These are phyloP conservation scores for Dothistroma septosporum DNA, from an alignment of 2,329 filamentous ascomycete species.

Conservation along the genomic window DNA sequence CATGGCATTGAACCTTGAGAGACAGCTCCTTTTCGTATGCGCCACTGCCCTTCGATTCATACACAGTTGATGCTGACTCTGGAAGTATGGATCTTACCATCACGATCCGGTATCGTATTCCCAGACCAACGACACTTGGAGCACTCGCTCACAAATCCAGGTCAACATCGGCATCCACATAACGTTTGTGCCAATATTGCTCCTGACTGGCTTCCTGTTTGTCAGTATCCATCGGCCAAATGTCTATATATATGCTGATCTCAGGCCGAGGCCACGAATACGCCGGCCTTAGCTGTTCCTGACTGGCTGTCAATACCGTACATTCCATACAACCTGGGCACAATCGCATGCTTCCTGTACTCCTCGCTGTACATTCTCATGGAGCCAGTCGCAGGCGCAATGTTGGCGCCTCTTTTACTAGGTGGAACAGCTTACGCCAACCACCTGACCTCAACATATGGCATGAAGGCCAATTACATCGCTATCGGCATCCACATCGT, in stretches of 20 bases:
- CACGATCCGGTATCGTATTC: conserved; percentile 57
- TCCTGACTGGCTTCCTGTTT: conserved; percentile 67
- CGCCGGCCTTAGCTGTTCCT: conserved; percentile 52
- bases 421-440: conserved; percentile 71
- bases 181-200: conserved; percentile 70
- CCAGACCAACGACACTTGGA: not conserved
- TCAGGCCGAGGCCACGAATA: conserved; percentile 52
- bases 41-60: conserved; percentile 7
- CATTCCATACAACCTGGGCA: conserved; percentile 58
- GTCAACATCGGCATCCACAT: conserved; percentile 77
- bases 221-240: conserved; percentile 47
- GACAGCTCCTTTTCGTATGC: conserved; percentile 76
- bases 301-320: conserved; percentile 52
- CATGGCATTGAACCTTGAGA: conserved; percentile 69
- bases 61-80: conserved; percentile 12
- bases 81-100: conserved; percentile 79
- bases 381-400: conserved; percentile 83
- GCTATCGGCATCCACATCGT: conserved; percentile 66
- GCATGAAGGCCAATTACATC: conserved; percentile 57
- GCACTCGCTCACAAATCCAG: conserved; percentile 38
- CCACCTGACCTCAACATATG: conserved; percentile 63
- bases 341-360: conserved; percentile 59
- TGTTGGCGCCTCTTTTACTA: conserved; percentile 72
- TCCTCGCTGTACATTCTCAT: conserved; percentile 81
- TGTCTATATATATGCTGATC: not conserved